These are phyloP conservation scores for Cladosporium halotolerans DNA, from an alignment of 2,329 filamentous ascomycete genomes.

Conservation along the genomic window DNA sequence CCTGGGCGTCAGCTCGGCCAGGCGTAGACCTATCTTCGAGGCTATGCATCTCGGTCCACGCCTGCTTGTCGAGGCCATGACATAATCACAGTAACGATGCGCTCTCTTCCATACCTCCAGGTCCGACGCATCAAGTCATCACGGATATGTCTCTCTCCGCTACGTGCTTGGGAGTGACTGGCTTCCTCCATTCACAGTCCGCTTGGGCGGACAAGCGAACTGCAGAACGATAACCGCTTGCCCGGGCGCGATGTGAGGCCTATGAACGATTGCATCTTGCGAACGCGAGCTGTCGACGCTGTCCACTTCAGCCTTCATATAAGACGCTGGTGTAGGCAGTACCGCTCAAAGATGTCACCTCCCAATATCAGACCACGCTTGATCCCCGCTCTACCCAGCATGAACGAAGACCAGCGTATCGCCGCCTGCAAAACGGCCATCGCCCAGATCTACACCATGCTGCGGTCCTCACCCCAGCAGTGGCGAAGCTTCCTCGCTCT, in stretches of 20 bases:
- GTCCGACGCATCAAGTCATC: neutral
- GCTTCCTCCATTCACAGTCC: neutral
- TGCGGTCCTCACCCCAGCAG: constrained; percentile 26
- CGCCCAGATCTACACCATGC: constrained; percentile 29
- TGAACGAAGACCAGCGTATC: constrained; percentile 27
- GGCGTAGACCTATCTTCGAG: neutral
- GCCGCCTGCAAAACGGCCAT: constrained; percentile 27
- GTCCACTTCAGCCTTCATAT: neutral
- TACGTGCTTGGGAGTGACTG: neutral
- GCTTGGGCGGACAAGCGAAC: neutral
- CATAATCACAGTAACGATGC: neutral
- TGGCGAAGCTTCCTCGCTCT: constrained; percentile 25
- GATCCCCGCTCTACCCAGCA: neutral
- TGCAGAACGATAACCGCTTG: neutral
- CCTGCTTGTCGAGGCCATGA: neutral
- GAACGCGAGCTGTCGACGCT: neutral
- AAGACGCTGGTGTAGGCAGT: neutral
- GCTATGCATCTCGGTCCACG: no score
- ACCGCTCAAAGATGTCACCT: neutral
- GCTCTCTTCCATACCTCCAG: neutral
- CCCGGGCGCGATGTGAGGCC: neutral
- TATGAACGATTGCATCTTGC: neutral
- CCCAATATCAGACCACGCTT: neutral
- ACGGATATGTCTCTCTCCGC: neutral
- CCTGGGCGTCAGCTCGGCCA: neutral